Evolutionary conservation across 2,329 filamentous ascomycete genomes (phyloP), one percentile per base, ranked within the genome.

Genomic region (Colletotrichum camelliae): DNA sequence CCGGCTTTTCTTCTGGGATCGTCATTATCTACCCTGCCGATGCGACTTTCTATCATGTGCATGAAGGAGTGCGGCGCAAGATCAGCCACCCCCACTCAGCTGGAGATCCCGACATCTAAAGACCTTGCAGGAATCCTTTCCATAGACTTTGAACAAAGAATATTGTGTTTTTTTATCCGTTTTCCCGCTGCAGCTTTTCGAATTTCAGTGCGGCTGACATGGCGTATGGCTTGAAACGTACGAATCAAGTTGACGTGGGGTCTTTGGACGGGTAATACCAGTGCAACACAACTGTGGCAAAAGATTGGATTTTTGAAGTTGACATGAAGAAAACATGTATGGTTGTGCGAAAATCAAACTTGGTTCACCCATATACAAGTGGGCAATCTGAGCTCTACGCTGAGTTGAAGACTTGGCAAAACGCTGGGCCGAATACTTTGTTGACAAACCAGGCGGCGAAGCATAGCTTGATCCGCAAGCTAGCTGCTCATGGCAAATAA

Each of bases 221-320:
- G n/a, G 1, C 43, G 13, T 0, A 21, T 7, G 12, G 1, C 4
- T 12, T n/a, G 13, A 21, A n/a, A 21, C 6, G 6, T 21, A 13
- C 43, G n/a, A 21, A 21, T 52, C n/a, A 21, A 48, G 18, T 13
- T 2, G 5, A 4, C 43, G 21, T 21, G n/a, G 43, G 43, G n/a
- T 48, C 10, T 52, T 21, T 21, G 10, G n/a, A 52, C n/a, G 43
- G n/a, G 3, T 52, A 52, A 21, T 21, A 21, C 12, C 10, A 21
- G 13, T 10, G 6, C n/a, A 52, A 12, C 10, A 21, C 10, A 5
- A 21, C 10, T 13, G n/a, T 21, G 43, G 43, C 43, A 21, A 52
- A 52, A 13, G 10, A 21, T 5, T 52, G 43, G n/a, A 21, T 21
- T 33, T 5, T n/a, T 21, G 43, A 52, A 52, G 43, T 21, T 7